phyloP scores from a whole-genome alignment of 495 filamentous ascomycete genomes.

The Parmelia sp. region DNA sequence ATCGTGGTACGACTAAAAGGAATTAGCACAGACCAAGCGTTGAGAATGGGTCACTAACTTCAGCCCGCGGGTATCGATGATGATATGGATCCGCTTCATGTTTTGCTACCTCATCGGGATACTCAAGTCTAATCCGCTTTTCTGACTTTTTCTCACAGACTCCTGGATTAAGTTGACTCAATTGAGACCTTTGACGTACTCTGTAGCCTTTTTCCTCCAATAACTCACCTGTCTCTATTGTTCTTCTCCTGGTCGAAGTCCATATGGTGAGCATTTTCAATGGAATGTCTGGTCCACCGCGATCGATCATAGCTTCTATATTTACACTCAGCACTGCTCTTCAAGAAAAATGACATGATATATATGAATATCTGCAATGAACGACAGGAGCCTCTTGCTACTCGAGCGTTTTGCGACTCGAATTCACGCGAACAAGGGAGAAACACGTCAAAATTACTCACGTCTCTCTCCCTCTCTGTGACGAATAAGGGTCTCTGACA shows the following conservation, averaged over 20 bases:
- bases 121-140: conserved; percentile 67
- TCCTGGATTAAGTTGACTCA: conserved; percentile 94
- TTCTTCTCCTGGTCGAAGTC: conserved; percentile 87
- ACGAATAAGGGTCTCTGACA: conserved; percentile 72
- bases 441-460: neutral
- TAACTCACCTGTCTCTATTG: conserved; percentile 82
- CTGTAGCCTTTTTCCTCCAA: conserved; percentile 72
- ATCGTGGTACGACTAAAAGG: conserved; percentile 86
- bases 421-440: neutral
- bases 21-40: conserved; percentile 20
- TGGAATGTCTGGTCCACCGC: conserved; percentile 60
- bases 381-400: neutral
- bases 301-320: conserved; percentile 50
- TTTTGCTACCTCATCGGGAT: conserved; percentile 83
- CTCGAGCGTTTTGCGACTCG: neutral
- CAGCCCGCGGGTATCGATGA: conserved; percentile 90
- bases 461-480: conserved; percentile 75
- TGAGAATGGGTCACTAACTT: conserved; percentile 49
- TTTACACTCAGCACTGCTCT: neutral
- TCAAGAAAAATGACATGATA: neutral
- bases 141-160: conserved; percentile 90
- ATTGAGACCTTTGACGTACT: conserved; percentile 83
- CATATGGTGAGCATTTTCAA: conserved; percentile 82
- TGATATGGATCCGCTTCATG: conserved; percentile 96
- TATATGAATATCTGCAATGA: neutral